Evolutionary conservation across 768 basidiomycete species (phyloP), one percentile per base, ranked within the genome.

Genomic region (Tylopilus vinaceipallidus): DNA sequence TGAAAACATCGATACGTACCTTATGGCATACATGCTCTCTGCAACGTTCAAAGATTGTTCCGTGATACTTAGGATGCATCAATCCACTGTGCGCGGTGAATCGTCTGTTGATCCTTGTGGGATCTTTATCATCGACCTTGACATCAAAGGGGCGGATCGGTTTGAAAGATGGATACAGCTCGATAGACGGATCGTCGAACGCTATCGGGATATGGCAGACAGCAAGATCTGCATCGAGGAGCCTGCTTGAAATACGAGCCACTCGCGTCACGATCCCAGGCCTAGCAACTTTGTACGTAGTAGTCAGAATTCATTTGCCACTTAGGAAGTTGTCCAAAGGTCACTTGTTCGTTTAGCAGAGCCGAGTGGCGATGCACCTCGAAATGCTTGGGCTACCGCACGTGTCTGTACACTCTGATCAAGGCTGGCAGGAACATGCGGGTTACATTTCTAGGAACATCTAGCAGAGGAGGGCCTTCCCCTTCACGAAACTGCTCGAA

Each of bases 1-100:
- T 20, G 64, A 71, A 20, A 63, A 82, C 51, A 67, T 89, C 42
- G 78, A 80, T 34, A 79, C 87, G 57, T 80, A 86, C 55, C 62
- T 84, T 35, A 70, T 89, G 40, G 85, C 89, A 8, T 91, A 91
- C 66, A 72, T 93, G 19, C 83, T 98, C 44, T 92, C 92, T 5
- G 91, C 91, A 22, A 89, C 90, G 6, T 93, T 99, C 78, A 99
- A 99, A 66, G 95, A 99, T 67, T 99, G 95, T 70, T 97, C 95
- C 1, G 50, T 88, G 45, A 80, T 88, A 46, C 53, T 85, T 32
- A 71, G 74, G 19, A 52, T 59, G 41, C 42, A 36, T 50, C 56
- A 40, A 13, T 40, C 56, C 10, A 48, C 50, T 24, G 26, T 33
- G 13, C 36, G 38, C 41, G 46, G 39, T 12, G 16, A 20, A 60